Evolutionary conservation across 177 flowering plant species (phyloP).

Genomic region (Telopea speciosissima): DNA sequence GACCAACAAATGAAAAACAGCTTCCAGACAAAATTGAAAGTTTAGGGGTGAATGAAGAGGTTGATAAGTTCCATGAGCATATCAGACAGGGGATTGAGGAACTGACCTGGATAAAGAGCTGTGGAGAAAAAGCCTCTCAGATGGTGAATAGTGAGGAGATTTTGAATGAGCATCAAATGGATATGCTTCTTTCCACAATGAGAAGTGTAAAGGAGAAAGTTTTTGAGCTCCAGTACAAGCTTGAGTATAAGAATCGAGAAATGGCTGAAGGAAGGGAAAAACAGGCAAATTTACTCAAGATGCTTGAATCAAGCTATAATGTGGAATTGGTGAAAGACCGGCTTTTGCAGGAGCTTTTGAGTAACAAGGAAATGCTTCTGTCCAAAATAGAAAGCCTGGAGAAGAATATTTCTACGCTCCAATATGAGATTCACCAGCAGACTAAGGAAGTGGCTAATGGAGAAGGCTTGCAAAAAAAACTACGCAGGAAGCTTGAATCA

Average conservation of each 20-base stretch:
- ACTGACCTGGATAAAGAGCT: conserved; percentile 10
- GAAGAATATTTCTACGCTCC: background rate
- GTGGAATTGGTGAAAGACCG: background rate
- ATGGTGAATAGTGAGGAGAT: conserved; percentile 19
- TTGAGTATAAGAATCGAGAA: background rate
- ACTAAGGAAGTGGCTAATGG: conserved; percentile 16
- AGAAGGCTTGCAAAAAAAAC: conserved; percentile 22
- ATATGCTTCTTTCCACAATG: conserved; percentile 17
- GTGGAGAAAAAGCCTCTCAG: conserved; percentile 13
- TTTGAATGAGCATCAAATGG: conserved; percentile 19
- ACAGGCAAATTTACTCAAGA: background rate
- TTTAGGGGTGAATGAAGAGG: conserved; percentile 16
- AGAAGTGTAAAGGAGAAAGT: conserved; percentile 21
- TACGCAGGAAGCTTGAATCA: conserved; percentile 13
- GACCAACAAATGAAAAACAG: conserved; percentile 22
- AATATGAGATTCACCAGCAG: conserved; percentile 19
- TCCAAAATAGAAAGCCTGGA: background rate
- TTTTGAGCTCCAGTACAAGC: conserved; percentile 18
- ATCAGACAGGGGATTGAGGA: conserved; percentile 14
- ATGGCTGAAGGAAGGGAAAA: background rate
- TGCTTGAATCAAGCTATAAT: background rate
- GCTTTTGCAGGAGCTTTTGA: background rate
- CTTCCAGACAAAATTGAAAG: conserved; percentile 23
- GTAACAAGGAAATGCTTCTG: background rate
- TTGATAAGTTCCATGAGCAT: conserved; percentile 10